Conservation (phyloP, 2,329 filamentous ascomycete species). For the Fusarium tupiense region DNA sequence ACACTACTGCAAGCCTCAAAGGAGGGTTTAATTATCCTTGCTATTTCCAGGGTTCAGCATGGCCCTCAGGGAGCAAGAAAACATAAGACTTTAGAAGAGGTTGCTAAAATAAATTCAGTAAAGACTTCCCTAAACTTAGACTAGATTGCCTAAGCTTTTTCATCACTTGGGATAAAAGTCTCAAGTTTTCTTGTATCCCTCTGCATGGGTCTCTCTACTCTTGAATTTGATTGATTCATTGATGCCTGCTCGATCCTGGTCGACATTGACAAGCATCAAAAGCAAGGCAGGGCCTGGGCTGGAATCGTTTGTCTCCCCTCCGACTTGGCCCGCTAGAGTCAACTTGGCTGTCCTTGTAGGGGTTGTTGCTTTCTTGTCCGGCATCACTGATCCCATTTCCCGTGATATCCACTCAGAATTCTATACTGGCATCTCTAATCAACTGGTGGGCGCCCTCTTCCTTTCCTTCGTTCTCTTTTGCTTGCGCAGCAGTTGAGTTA, state of each 20-base stretch:
- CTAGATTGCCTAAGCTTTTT: background rate
- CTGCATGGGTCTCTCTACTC: background rate
- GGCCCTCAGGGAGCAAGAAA: background rate
- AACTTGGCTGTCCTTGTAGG: background rate
- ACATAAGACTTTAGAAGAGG: background rate
- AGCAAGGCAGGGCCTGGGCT: constrained; percentile 10
- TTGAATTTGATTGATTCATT: background rate
- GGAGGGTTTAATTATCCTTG: constrained; percentile 30
- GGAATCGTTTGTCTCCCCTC: constrained; percentile 4
- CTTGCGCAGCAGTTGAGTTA: constrained; percentile 26
- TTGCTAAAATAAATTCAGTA: background rate
- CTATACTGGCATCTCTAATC: constrained; percentile 11
- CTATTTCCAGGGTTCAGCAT: background rate
- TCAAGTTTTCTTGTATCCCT: background rate
- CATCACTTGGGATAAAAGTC: background rate
- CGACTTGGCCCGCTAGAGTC: background rate
- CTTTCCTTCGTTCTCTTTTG: constrained; percentile 26
- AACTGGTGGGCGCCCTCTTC: constrained; percentile 27
- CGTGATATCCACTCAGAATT: constrained; percentile 21
- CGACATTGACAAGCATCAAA: constrained; percentile 2
- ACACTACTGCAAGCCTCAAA: constrained; percentile 38
- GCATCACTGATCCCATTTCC: constrained; percentile 3
- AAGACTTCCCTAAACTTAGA: background rate
- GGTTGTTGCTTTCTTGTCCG: background rate
- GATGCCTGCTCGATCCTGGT: constrained; percentile 1